Evolutionary conservation across 805 yeast genomes (phyloP).

Genomic region (Limtongia smithiae): DNA sequence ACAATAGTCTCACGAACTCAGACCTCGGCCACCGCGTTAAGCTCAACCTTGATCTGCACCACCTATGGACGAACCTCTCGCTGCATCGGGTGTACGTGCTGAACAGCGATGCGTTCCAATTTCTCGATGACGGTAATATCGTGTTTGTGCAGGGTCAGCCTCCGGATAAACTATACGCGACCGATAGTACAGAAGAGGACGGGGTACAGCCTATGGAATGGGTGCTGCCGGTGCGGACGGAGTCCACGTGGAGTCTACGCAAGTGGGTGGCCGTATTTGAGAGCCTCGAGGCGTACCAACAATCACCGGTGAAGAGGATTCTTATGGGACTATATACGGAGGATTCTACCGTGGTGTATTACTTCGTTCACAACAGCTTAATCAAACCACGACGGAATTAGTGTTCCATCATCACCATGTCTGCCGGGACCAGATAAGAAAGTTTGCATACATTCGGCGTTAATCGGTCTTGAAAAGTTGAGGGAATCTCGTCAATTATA

Average conservation of each 20-base stretch:
- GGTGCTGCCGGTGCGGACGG: slow-evolving; percentile 32
- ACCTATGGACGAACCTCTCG: slow-evolving; percentile 37
- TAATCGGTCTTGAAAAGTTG: too few relatives aligned
- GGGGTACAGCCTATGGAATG: slow-evolving; percentile 27
- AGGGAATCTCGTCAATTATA: too few relatives aligned
- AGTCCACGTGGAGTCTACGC: slow-evolving; percentile 36
- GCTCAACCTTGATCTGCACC: slow-evolving; percentile 39
- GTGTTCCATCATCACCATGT: too few relatives aligned
- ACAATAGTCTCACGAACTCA: slow-evolving; percentile 12
- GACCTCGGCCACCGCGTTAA: slow-evolving; percentile 29
- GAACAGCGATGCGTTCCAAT: neutral
- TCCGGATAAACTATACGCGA: slow-evolving; percentile 38
- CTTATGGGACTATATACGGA: slow-evolving; percentile 43
- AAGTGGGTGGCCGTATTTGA: slow-evolving; percentile 38
- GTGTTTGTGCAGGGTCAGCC: slow-evolving; percentile 35
- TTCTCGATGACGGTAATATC: slow-evolving; percentile 5
- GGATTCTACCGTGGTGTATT: slow-evolving; percentile 45
- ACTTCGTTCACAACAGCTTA: slow-evolving; percentile 41
- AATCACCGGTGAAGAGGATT: slow-evolving; percentile 31
- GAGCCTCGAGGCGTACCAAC: slow-evolving; percentile 21
- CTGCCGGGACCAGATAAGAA: too few relatives aligned
- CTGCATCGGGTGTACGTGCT: slow-evolving; percentile 21
- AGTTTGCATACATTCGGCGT: too few relatives aligned
- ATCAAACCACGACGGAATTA: slow-evolving; percentile 41
- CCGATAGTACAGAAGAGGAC: slow-evolving; percentile 29